Evolutionary conservation across 2,329 filamentous ascomycete genomes (phyloP).

Genomic region (Hymenoscyphus linearis): DNA sequence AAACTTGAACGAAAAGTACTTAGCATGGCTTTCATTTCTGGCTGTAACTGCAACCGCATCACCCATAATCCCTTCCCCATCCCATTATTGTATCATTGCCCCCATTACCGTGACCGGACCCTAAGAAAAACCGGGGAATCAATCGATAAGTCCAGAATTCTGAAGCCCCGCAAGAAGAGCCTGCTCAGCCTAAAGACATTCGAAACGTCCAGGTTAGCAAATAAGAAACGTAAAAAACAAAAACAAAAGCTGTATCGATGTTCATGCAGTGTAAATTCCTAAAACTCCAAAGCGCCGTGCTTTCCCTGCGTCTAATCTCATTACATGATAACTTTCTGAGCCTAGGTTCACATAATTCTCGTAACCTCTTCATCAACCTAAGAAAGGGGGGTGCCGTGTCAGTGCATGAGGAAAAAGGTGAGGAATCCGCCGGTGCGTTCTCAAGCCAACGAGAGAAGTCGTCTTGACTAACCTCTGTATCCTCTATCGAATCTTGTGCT

Average conservation of each 20-base stretch:
- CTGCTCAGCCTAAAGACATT: not conserved
- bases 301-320: not conserved
- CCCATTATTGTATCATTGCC: not conserved
- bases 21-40: not conserved
- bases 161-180: not conserved
- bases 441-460: not conserved
- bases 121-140: not conserved
- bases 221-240: not conserved
- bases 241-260: not conserved
- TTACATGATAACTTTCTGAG: not conserved
- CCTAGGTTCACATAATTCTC: constrained; percentile 33
- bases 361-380: constrained; percentile 36
- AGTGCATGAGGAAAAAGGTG: constrained; percentile 37
- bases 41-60: not conserved
- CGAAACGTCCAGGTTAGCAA: not conserved
- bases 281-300: constrained; percentile 13
- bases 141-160: not conserved
- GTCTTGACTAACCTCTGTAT: constrained; percentile 81
- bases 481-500: constrained; percentile 94
- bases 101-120: not conserved
- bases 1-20: not conserved
- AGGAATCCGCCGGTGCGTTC: not conserved
- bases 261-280: constrained; percentile 7
- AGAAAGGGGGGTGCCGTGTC: constrained; percentile 45
- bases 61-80: not conserved